A percentile compares a stretch with the other conserved stretches of the same genome.
phyloP scores from a whole-genome alignment of 1,284 basidiomycete genomes.

The Sutorius eximius region DNA sequence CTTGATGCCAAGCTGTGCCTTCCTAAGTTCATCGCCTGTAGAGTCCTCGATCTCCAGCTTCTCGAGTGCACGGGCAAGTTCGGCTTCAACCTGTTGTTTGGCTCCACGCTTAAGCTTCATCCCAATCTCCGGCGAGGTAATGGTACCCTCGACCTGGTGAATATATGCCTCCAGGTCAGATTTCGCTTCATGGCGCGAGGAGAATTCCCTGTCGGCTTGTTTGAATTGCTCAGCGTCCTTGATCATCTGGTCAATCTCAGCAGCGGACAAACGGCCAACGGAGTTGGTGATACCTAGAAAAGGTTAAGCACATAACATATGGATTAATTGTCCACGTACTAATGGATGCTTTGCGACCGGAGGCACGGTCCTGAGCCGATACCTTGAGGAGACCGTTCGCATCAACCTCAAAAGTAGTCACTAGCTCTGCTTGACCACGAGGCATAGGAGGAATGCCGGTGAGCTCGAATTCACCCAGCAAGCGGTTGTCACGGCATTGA shows the following conservation, averaged over 20 bases:
- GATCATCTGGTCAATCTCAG: conserved; percentile 98
- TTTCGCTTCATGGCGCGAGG: conserved; percentile 93
- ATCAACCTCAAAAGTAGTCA: conserved; percentile 96
- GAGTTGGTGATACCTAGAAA: conserved; percentile 85
- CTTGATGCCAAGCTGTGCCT: conserved; percentile 90
- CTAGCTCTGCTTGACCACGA: conserved; percentile 93
- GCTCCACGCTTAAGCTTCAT: conserved; percentile 97
- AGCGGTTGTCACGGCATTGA: conserved; percentile 94
- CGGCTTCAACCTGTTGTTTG: conserved; percentile 88
- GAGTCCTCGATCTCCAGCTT: conserved; percentile 95
- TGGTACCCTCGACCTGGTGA: conserved; percentile 91
- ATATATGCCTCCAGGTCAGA: conserved; percentile 95
- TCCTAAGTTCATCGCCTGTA: conserved; percentile 88
- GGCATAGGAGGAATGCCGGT: conserved; percentile 96
- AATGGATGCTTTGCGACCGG: conserved; percentile 95
- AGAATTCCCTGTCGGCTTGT: conserved; percentile 95
- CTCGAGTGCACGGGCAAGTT: conserved; percentile 95
- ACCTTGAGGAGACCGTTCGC: conserved; percentile 97
- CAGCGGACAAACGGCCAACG: conserved; percentile 90
- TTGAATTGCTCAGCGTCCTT: conserved; percentile 97
- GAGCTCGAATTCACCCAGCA: conserved; percentile 97
- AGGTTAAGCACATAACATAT: conserved; percentile 18
- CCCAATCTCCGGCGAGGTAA: conserved; percentile 91
- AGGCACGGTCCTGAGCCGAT: conserved; percentile 91
- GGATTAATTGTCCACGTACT: conserved; percentile 49